Base-by-base conservation (phyloP, 768 basidiomycete species). In the Kwoniella newhampshirensis region DNA sequence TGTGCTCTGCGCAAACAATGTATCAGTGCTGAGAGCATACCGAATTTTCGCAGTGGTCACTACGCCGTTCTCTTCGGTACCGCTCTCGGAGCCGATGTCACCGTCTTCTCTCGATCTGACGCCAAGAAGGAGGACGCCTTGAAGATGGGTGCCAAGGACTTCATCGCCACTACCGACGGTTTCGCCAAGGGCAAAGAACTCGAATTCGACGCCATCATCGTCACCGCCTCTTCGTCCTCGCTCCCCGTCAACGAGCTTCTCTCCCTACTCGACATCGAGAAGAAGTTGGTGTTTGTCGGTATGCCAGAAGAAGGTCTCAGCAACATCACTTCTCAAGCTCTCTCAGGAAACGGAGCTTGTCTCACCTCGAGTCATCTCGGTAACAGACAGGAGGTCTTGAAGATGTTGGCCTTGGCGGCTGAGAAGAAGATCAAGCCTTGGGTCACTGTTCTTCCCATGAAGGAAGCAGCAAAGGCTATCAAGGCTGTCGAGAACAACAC, bases 391-490 rank as follows among this genome's bases (percentile, higher is more conserved):
- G 85, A 86, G 65, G 81, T 78, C n/a, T 51, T 79, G 17, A 78
- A 80, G 57, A 87, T 86, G 85, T 77, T 86, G 15, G 67, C 83
- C 45, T 78, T 87, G n/a, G 84, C 84, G 1, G 81, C 79, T 1
- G 78, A 82, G 57, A 81, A 86, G 71, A 73, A 78, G 0, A 74
- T 86, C 64, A 80, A 82, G 70, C 80, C 81, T 15, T 84, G 81
- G 80, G 75, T 81, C 51, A 75, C 79, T 51, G 72, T 81, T 28
- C 59, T 82, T 40, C 81, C 80, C 1, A 82, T 84, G 82, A 80
- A 79, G 69, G 79, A 83, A 4, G 80, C 78, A 5, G 78, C 77
- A 32, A 78, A 81, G 71, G 83, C 82, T 0, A 80, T 85, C 30
- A 74, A 78, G 54, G 77, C 79, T 37, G 77, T 86, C 27, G 79